A percentile compares a stretch with the other conserved stretches of the same genome.
phyloP scores from a whole-genome alignment of 2,329 filamentous ascomycete species.

The Fusarium goolgardi region DNA sequence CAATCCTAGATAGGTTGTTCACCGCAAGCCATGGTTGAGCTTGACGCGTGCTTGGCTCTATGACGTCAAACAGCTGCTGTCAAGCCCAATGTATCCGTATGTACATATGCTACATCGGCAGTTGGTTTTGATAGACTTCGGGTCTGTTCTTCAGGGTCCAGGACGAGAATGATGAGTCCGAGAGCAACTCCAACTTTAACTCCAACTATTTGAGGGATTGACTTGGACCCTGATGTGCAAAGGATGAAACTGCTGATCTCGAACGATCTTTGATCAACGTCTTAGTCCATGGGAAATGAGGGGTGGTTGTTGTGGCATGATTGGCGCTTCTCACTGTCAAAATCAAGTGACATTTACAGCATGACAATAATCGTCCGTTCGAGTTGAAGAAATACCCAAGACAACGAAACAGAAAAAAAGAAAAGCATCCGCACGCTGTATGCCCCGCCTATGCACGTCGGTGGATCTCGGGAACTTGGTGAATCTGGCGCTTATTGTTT shows the following conservation, averaged over 20 bases:
- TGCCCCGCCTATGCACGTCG: constrained; percentile 28
- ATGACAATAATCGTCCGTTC: constrained; percentile 5
- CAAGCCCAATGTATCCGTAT: constrained; percentile 20
- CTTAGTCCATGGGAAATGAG: neutral
- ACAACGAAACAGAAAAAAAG: constrained; percentile 30
- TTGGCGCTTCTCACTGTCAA: constrained; percentile 18
- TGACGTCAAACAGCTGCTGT: constrained; percentile 41
- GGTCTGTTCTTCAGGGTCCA: constrained; percentile 24
- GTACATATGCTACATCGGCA: constrained; percentile 31
- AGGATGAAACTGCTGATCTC: constrained; percentile 23
- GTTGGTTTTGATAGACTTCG: constrained; percentile 18
- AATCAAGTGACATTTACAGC: constrained; percentile 17
- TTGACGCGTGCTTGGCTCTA: constrained; percentile 25
- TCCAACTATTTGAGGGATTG: constrained; percentile 2
- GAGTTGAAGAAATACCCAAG: constrained; percentile 12
- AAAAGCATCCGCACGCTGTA: constrained; percentile 31
- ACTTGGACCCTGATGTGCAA: constrained; percentile 43
- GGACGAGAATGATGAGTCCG: constrained; percentile 10
- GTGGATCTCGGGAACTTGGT: constrained; percentile 32
- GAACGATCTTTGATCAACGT: constrained; percentile 18
- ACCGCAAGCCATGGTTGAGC: constrained; percentile 36
- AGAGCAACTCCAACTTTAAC: constrained; percentile 25
- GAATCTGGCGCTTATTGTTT: constrained; percentile 29
- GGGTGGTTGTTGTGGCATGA: constrained; percentile 40
- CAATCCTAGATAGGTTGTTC: constrained; percentile 29